Evolutionary conservation across 164 flowering plant species (phyloP).

Genomic region (Sedum album): DNA sequence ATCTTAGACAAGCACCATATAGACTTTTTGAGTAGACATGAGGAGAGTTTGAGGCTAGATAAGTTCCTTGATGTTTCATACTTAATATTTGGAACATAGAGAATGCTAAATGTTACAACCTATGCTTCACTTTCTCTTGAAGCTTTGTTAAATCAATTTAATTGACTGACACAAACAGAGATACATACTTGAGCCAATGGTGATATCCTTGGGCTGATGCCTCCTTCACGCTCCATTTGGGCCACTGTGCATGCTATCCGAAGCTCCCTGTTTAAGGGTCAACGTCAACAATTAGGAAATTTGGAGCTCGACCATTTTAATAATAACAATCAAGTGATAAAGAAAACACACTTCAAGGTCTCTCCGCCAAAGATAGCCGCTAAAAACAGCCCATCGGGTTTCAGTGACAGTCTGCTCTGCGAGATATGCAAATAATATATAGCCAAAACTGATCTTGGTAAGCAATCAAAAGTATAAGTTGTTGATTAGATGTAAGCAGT

Average conservation of each 20-base stretch:
- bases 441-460: background rate
- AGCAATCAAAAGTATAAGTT: background rate
- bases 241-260: slow-evolving; percentile 92
- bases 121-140: no score
- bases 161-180: background rate
- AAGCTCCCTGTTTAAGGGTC: slow-evolving; percentile 47
- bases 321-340: background rate
- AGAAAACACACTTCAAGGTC: slow-evolving; percentile 55
- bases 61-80: background rate
- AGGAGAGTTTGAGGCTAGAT: background rate
- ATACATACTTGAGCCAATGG: slow-evolving; percentile 78
- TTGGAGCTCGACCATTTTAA: background rate
- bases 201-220: slow-evolving; percentile 89
- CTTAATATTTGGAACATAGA: background rate
- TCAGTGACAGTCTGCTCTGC: slow-evolving; percentile 84
- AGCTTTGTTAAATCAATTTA: background rate
- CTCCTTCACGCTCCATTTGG: slow-evolving; percentile 99
- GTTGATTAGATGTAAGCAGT: background rate
- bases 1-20: background rate
- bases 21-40: background rate
- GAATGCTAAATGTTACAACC: background rate
- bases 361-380: slow-evolving; percentile 98
- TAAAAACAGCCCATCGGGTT: slow-evolving; percentile 94
- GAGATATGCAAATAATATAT: slow-evolving; percentile 19
- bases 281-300: slow-evolving; percentile 8